These are phyloP conservation scores for Dioszegia aurantiaca DNA, from an alignment of 768 basidiomycete genomes.

Conservation along the genomic window DNA sequence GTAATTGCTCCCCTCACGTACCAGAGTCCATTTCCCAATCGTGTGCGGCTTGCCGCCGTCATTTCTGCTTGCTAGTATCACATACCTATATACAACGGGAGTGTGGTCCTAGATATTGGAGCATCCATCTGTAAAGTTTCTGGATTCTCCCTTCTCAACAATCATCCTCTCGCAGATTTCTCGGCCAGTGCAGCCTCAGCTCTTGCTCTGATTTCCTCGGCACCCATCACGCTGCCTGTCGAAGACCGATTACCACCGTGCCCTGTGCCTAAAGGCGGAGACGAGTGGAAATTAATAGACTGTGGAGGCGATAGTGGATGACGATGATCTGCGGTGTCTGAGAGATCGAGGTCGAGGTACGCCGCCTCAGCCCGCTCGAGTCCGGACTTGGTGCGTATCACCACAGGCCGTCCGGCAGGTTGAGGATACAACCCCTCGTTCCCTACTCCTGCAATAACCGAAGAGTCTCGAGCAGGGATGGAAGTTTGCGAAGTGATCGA, in stretches of 20 bases:
- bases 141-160: too few relatives aligned
- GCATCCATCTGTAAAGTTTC: too few relatives aligned
- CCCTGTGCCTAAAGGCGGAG: neutral
- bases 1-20: too few relatives aligned
- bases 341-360: constrained; percentile 11
- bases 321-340: neutral
- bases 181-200: constrained; percentile 34
- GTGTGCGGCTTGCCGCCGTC: too few relatives aligned
- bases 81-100: too few relatives aligned
- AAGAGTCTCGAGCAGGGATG: too few relatives aligned
- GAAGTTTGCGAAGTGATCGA: constrained; percentile 4
- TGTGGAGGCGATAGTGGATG: neutral
- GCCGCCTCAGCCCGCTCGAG: constrained; percentile 10
- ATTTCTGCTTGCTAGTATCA: too few relatives aligned
- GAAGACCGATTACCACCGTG: constrained; percentile 1
- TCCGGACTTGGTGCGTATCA: neutral
- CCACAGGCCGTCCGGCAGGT: neutral
- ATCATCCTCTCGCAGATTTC: constrained; percentile 12
- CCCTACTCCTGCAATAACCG: too few relatives aligned
- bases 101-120: too few relatives aligned
- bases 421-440: too few relatives aligned
- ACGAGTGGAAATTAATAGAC: neutral
- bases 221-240: constrained; percentile 2
- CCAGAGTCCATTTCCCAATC: too few relatives aligned
- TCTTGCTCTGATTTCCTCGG: constrained; percentile 30